Base-by-base conservation (phyloP, 768 basidiomycete species). In the Amanita rubescens region DNA sequence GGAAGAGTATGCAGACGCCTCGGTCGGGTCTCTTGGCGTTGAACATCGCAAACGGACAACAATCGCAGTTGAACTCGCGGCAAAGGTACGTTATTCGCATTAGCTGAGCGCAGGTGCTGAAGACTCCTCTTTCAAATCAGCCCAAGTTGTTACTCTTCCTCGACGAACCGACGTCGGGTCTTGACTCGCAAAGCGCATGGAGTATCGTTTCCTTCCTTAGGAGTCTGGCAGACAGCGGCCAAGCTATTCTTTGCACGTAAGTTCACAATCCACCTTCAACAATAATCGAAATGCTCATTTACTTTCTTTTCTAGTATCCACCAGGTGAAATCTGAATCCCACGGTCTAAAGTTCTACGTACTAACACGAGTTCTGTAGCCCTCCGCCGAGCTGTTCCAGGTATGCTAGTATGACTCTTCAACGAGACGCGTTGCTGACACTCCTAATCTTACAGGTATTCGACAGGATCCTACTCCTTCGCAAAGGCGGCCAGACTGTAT, bases 121-220 rank as follows among this genome's bases (percentile, higher is more conserved):
- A 54, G 65, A 63, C n/a, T n/a, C n/a, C n/a, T n/a, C n/a, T n/a
- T n/a, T n/a, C 69, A 58, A 3, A 54, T 10, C 14, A 83, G 83
- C 92, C 90, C 1, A 81, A 81, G 64, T 71, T 93, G 0, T 72
- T 95, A 0, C 75, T 94, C 15, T 94, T 94, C 74, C 69, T 92
- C 35, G 92, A 94, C 62, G 91, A 94, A 64, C 93, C 93, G 0
- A 94, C 92, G 2, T 85, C 88, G 20, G 90, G 91, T 30, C 73
- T 94, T 11, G 90, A 92, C 64, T 90, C 89, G 3, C 89, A 91
- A 66, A 87, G 84, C 52, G 90, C 90, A 2, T 90, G 89, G 88
- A 84, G 83, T 3, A 89, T 92, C 57, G 71, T 90, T 48, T 68
- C 74, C 2, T 90, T 94, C 71, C 71, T 94, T 34, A 75, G 84